phyloP scores from a whole-genome alignment of 225 moss, liverwort and hornwort species.

The Takakia lepidozioides region DNA sequence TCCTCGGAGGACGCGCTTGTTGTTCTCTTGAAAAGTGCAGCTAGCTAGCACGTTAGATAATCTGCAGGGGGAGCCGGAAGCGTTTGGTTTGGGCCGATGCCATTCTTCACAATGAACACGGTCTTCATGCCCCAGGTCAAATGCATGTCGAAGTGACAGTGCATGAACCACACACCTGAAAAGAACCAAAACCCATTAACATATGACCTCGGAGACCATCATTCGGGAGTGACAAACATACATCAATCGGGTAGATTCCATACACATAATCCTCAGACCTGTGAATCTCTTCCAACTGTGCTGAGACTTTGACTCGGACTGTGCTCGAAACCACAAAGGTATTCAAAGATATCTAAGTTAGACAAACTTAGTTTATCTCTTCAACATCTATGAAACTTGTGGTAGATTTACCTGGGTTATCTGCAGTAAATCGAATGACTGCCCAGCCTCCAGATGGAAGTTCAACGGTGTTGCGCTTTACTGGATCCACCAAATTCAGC shows the following conservation, averaged over 20 bases:
- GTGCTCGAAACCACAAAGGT: too few relatives aligned
- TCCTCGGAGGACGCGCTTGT: too few relatives aligned
- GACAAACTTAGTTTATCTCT: too few relatives aligned
- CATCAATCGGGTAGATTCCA: too few relatives aligned
- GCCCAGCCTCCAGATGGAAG: constrained; percentile 73
- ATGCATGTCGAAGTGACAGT: constrained; percentile 3
- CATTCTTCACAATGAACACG: constrained; percentile 2
- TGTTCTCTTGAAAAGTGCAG: too few relatives aligned
- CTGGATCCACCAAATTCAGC: constrained; percentile 69
- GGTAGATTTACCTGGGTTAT: constrained; percentile 55
- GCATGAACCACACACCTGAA: constrained; percentile 4
- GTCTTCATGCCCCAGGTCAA: constrained; percentile 2
- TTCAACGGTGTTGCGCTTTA: constrained; percentile 71
- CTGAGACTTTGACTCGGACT: too few relatives aligned
- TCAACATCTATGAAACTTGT: too few relatives aligned
- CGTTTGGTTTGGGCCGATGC: background rate
- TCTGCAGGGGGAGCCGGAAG: constrained; percentile 1
- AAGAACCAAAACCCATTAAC: background rate
- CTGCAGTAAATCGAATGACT: constrained; percentile 66
- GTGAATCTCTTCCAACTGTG: too few relatives aligned
- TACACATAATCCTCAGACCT: too few relatives aligned
- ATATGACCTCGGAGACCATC: too few relatives aligned
- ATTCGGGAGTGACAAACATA: too few relatives aligned
- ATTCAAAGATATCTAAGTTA: too few relatives aligned
- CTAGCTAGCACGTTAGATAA: background rate